phyloP scores from a whole-genome alignment of 768 basidiomycete genomes.

The Hygrophoropsis aurantiaca region DNA sequence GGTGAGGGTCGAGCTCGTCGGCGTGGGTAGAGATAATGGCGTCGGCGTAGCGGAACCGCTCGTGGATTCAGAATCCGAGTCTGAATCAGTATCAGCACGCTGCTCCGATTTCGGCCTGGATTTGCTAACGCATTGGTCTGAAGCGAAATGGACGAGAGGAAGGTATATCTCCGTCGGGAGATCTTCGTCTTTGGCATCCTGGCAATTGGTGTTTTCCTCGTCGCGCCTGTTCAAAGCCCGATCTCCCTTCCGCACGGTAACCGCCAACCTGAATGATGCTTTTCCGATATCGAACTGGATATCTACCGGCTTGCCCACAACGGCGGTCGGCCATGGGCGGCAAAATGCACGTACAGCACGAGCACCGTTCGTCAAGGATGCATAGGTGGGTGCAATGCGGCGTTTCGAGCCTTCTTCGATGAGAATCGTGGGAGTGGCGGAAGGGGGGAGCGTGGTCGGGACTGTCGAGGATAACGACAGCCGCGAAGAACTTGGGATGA shows the following conservation, averaged over 20 bases:
- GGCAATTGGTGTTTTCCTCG: background rate
- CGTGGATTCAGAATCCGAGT: slow-evolving; percentile 7
- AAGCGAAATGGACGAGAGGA: slow-evolving; percentile 87
- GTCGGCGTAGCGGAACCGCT: background rate
- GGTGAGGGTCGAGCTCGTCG: background rate
- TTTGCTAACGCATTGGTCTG: slow-evolving; percentile 28
- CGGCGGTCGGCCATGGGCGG: slow-evolving; percentile 77
- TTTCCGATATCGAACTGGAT: slow-evolving; percentile 76
- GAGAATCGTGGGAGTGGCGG: background rate
- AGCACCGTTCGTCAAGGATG: slow-evolving; percentile 82
- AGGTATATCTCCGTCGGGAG: slow-evolving; percentile 88
- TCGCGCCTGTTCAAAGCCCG: slow-evolving; percentile 19
- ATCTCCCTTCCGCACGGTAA: slow-evolving; percentile 65
- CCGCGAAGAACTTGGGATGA: too few species aligned
- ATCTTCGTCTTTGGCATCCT: background rate
- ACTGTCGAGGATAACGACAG: slow-evolving; percentile 35
- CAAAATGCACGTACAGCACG: slow-evolving; percentile 83
- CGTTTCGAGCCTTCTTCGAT: background rate
- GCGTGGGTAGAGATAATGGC: background rate
- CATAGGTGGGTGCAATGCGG: slow-evolving; percentile 22
- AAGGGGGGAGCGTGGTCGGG: too few species aligned
- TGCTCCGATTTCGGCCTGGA: background rate
- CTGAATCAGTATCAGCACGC: slow-evolving; percentile 11
- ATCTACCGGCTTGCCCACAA: slow-evolving; percentile 64
- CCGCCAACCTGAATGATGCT: slow-evolving; percentile 66